Evolutionary conservation across 208 protist species (phyloP).

Genomic region (Wallacemonas rigidus): DNA sequence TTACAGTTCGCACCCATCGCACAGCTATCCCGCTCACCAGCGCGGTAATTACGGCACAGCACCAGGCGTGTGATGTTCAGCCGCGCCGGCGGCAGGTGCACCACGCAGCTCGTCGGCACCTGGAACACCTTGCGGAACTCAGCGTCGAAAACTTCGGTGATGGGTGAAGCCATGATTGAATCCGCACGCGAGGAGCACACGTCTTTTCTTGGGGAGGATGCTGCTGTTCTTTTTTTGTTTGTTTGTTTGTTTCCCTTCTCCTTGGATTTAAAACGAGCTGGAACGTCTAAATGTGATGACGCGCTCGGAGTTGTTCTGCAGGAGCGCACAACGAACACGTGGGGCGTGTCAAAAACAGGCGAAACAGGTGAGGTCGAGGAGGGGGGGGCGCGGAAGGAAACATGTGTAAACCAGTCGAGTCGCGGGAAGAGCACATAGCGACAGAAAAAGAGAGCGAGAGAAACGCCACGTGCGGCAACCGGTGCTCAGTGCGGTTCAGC

Average conservation of each 20-base stretch:
- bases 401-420: too few relatives aligned
- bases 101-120: slow-evolving; percentile 49
- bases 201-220: slow-evolving; percentile 14
- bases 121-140: slow-evolving; percentile 70
- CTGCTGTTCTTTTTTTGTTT: slow-evolving; percentile 9
- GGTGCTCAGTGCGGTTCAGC: too few relatives aligned
- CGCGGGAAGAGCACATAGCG: too few relatives aligned
- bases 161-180: slow-evolving; percentile 27
- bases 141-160: slow-evolving; percentile 60
- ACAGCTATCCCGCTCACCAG: slow-evolving; percentile 49
- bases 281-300: too few relatives aligned
- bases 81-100: slow-evolving; percentile 63
- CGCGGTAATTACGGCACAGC: slow-evolving; percentile 74
- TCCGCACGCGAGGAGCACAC: slow-evolving; percentile 18
- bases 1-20: slow-evolving; percentile 70
- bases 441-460: too few relatives aligned
- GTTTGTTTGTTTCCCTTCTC: slow-evolving; percentile 10
- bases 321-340: too few relatives aligned
- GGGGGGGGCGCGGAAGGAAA: too few relatives aligned
- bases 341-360: not conserved
- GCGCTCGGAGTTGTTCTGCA: too few relatives aligned
- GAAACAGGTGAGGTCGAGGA: not conserved
- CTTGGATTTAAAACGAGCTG: not conserved
- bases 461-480: too few relatives aligned
- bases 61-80: slow-evolving; percentile 88